phyloP scores from a whole-genome alignment of 805 yeast species.

The Barnettozyma sp. region DNA sequence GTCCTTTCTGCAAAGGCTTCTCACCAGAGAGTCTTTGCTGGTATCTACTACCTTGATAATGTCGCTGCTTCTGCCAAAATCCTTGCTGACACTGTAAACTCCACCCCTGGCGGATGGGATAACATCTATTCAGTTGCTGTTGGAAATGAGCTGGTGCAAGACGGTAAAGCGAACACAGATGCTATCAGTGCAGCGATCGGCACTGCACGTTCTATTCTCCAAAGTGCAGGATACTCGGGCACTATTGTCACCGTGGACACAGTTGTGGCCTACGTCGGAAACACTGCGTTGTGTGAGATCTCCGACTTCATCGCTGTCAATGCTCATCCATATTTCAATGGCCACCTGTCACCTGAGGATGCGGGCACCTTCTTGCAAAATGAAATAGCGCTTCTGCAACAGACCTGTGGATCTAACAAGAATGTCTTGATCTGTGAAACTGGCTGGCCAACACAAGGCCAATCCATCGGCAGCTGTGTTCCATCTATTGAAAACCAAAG shows the following conservation, averaged over 20 bases:
- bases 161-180: constrained; percentile 39
- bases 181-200: constrained; percentile 42
- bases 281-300: constrained; percentile 46
- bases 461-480: constrained; percentile 45
- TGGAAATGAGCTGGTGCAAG: constrained; percentile 60
- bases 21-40: constrained; percentile 48
- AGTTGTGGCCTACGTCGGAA: constrained; percentile 47
- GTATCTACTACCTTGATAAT: constrained; percentile 46
- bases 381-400: constrained; percentile 40
- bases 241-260: constrained; percentile 58
- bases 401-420: constrained; percentile 42
- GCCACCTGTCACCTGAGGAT: constrained; percentile 40
- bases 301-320: constrained; percentile 63
- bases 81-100: constrained; percentile 38
- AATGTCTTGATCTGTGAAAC: constrained; percentile 48
- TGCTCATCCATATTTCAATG: constrained; percentile 63
- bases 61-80: constrained; percentile 36
- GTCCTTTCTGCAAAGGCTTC: constrained; percentile 42
- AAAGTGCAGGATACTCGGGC: constrained; percentile 46
- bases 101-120: constrained; percentile 43
- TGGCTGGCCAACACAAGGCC: constrained; percentile 67
- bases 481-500: constrained; percentile 49
- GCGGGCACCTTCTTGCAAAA: constrained; percentile 47
- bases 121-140: constrained; percentile 53
- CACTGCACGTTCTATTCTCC: constrained; percentile 39